These are phyloP conservation scores for Hymenoscyphus fraxineus DNA, from an alignment of 2,329 filamentous ascomycete genomes.

Conservation along the genomic window DNA sequence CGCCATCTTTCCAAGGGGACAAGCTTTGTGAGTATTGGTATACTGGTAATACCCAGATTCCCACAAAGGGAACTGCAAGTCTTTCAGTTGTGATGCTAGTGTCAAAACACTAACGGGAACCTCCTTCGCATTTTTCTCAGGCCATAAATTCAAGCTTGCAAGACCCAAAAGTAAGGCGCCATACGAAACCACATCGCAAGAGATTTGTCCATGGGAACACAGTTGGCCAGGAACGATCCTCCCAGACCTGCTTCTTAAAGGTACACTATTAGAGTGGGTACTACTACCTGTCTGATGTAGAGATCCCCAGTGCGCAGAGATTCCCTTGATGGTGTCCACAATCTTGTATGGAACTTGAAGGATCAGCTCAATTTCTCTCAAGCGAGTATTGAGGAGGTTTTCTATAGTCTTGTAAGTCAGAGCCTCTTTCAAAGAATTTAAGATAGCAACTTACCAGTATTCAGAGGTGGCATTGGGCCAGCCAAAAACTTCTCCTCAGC, in stretches of 20 bases:
- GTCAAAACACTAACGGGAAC: not conserved
- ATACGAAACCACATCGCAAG: not conserved
- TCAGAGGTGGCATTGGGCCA: too few relatives aligned
- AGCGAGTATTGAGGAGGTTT: too few relatives aligned
- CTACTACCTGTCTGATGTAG: too few relatives aligned
- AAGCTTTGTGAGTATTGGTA: not conserved
- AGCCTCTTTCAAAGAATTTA: too few relatives aligned
- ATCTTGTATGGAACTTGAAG: too few relatives aligned
- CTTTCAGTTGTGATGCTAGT: not conserved
- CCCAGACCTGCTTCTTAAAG: not conserved
- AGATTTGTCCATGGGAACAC: not conserved
- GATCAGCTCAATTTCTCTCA: too few relatives aligned
- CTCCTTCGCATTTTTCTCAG: not conserved
- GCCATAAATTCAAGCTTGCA: not conserved
- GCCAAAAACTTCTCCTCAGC: not conserved
- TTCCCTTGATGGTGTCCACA: too few relatives aligned
- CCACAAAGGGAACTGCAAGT: not conserved
- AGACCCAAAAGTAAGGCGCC: not conserved
- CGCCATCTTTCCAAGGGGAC: not conserved
- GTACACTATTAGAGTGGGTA: not conserved
- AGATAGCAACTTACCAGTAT: not conserved
- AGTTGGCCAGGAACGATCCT: not conserved
- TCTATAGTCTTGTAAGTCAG: too few relatives aligned
- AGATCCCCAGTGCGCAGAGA: too few relatives aligned
- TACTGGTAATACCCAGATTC: too few relatives aligned